Evolutionary conservation across 2,329 filamentous ascomycete genomes (phyloP), one percentile per base, ranked within the genome.

Genomic region (Setomelanomma holmii): DNA sequence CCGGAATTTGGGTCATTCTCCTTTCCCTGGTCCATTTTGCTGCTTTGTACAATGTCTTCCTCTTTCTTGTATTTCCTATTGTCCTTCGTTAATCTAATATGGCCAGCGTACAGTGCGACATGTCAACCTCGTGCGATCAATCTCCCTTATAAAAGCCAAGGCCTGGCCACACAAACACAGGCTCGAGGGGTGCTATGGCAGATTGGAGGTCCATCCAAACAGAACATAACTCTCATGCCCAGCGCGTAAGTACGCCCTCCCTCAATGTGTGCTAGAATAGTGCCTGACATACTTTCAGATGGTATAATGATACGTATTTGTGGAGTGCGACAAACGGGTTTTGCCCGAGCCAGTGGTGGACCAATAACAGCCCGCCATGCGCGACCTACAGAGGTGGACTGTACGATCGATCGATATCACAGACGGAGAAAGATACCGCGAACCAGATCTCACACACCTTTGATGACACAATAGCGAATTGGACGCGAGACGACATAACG

Each of bases 301-400:
- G 33, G 33, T 38, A 38, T 27, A 40, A 40, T 34, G 45, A 48
- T 11, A 48, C 45, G 10, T 48, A 48, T n/a, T n/a, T 48, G 10
- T 48, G 45, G 45, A n/a, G 5, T 16, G 45, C 35, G 5, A 19
- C 27, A 11, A 7, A 14, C 23, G 20, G 38, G 12, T 34, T 34
- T 4, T 48, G 36, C 35, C 36, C 19, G 5, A 11, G 22, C 19
- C n/a, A n/a, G 14, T 21, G 30, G 22, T 40, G 27, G 22, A 33
- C 17, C 12, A 19, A 12, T 23, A 33, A 21, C 22, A 19, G 22
- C 17, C 17, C 20, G 5, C n/a, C 19, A 21, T 51, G 49, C 20
- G 36, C 44, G 5, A 42, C 39, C 12, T 51, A 46, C 21, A 36
- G 49, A 6, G 49, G 49, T 17, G 49, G 49, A 33, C n/a, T 42